Percentiles rank a stretch among this genome's conserved stretches.
phyloP scores from a whole-genome alignment of 768 basidiomycete species.

The Crepidotus variabilis region DNA sequence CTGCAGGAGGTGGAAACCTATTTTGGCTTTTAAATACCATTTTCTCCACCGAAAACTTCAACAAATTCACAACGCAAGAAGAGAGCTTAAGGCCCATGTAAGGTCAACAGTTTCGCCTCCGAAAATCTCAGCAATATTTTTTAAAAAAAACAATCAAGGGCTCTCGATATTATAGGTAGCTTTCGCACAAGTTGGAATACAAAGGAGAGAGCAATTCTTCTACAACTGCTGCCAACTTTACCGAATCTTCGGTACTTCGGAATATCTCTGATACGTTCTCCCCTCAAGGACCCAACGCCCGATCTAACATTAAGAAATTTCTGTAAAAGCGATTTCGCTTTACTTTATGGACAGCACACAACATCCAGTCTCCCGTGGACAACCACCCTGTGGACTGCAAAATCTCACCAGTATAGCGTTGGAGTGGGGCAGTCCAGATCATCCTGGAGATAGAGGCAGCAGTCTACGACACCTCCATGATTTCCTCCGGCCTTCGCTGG shows the following conservation, averaged over 20 bases:
- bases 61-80: background rate
- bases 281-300: too few relatives aligned
- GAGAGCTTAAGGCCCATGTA: background rate
- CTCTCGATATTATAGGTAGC: background rate
- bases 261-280: background rate
- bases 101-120: background rate
- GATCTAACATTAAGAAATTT: too few relatives aligned
- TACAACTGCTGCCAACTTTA: background rate
- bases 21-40: too few relatives aligned
- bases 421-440: background rate
- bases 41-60: too few relatives aligned
- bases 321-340: too few relatives aligned
- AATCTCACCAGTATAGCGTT: background rate
- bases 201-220: background rate
- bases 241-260: background rate
- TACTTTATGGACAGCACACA: too few relatives aligned
- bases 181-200: background rate
- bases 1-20: too few relatives aligned
- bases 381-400: background rate
- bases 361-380: background rate
- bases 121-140: background rate
- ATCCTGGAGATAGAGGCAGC: background rate
- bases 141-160: too few relatives aligned
- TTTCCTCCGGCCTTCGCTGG: background rate
- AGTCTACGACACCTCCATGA: background rate